A percentile compares a stretch with the other conserved stretches of the same genome.
phyloP scores from a whole-genome alignment of 2,329 filamentous ascomycete species.

The Fusarium luffae region DNA sequence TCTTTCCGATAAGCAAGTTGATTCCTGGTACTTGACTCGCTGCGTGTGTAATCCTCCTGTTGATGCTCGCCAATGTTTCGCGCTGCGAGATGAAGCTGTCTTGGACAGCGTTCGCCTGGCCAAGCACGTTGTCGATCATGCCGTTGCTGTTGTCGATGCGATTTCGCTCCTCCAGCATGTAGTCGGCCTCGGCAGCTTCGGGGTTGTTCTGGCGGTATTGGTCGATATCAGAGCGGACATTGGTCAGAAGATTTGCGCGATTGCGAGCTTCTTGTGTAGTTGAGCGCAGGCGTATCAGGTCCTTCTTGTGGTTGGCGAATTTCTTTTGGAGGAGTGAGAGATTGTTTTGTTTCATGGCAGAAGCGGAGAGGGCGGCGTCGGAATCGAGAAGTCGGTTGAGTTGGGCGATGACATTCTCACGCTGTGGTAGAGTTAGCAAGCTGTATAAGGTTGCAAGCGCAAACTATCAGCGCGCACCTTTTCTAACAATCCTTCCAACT shows the following conservation, averaged over 20 bases:
- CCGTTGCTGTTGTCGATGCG: conserved; percentile 90
- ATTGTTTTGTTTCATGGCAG: conserved; percentile 97
- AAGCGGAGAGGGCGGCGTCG: conserved; percentile 85
- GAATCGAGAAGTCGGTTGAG: conserved; percentile 92
- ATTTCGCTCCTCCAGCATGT: conserved; percentile 92
- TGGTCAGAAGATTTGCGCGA: conserved; percentile 88
- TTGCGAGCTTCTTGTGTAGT: conserved; percentile 82
- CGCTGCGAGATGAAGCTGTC: conserved; percentile 89
- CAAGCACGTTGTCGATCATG: conserved; percentile 89
- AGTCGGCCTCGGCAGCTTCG: conserved; percentile 87
- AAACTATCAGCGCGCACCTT: conserved; percentile 65
- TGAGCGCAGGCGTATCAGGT: conserved; percentile 79
- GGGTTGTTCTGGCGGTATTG: conserved; percentile 87
- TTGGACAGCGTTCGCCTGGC: conserved; percentile 96
- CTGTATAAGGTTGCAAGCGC: background rate
- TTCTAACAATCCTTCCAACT: conserved; percentile 85
- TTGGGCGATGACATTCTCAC: conserved; percentile 83
- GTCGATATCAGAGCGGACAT: conserved; percentile 91
- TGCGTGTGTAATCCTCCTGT: conserved; percentile 87
- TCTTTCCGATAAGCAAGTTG: conserved; percentile 90
- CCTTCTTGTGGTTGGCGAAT: conserved; percentile 84
- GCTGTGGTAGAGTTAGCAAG: conserved; percentile 60
- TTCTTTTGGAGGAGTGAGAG: conserved; percentile 91
- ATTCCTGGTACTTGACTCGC: conserved; percentile 93
- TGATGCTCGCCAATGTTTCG: conserved; percentile 88